These are phyloP conservation scores for Dalbergia oliveri DNA, from an alignment of 306 rosid genomes.

Conservation along the genomic window DNA sequence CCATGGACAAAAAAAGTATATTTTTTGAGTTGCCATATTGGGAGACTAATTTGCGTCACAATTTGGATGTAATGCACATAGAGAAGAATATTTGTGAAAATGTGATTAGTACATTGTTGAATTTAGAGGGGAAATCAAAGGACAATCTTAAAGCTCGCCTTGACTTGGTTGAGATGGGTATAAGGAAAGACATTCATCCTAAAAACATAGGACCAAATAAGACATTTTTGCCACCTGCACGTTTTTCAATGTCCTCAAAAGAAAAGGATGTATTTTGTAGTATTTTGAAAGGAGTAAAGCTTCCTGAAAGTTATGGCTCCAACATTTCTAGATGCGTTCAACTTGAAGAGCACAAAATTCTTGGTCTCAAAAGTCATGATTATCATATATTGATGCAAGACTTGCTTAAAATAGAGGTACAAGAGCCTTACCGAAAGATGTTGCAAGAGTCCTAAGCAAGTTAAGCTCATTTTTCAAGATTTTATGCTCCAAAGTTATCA, in stretches of 20 bases:
- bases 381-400: constrained; percentile 29
- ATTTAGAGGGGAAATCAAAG: background rate
- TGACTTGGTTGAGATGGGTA: background rate
- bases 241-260: background rate
- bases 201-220: background rate
- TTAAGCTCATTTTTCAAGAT: background rate
- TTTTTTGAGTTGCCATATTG: constrained; percentile 1
- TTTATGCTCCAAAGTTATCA: constrained; percentile 9
- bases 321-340: constrained; percentile 9
- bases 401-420: background rate
- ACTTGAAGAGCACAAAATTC: background rate
- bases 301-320: background rate
- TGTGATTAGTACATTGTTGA: background rate
- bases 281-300: background rate
- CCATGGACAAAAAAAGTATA: background rate
- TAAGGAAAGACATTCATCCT: background rate
- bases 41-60: background rate
- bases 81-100: background rate
- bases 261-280: background rate
- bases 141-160: background rate
- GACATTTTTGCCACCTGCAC: background rate
- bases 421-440: background rate
- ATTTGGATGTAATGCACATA: background rate
- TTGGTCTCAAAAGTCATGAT: constrained; percentile 18
- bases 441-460: constrained; percentile 3